A percentile compares a stretch with the other conserved stretches of the same genome.
phyloP scores from a whole-genome alignment of 257 asterid species.

The Salvia rosmarinus region DNA sequence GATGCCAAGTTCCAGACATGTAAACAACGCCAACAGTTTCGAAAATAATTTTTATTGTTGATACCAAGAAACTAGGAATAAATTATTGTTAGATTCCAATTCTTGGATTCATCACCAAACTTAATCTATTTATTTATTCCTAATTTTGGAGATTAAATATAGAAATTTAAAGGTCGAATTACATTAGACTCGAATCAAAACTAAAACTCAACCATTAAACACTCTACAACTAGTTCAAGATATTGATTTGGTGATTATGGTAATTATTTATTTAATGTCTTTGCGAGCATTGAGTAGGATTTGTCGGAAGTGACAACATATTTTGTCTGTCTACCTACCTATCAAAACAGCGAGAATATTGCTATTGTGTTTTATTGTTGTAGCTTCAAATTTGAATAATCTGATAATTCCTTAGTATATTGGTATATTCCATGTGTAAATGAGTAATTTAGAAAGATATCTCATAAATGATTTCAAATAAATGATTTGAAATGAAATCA shows the following conservation, averaged over 20 bases:
- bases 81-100: constrained; percentile 22
- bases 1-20: constrained; percentile 43
- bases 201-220: too few relatives aligned
- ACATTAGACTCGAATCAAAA: too few relatives aligned
- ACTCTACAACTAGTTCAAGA: too few relatives aligned
- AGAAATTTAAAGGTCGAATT: too few relatives aligned
- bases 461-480: too few relatives aligned
- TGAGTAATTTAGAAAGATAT: constrained; percentile 2
- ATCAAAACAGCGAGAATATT: constrained; percentile 71
- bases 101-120: constrained; percentile 33
- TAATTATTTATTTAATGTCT: background rate
- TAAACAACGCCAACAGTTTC: constrained; percentile 45
- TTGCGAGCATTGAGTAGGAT: constrained; percentile 38
- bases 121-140: background rate
- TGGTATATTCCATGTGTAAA: constrained; percentile 31
- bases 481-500: too few relatives aligned
- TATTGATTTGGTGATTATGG: constrained; percentile 36
- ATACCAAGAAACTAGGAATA: constrained; percentile 35
- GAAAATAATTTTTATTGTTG: constrained; percentile 16
- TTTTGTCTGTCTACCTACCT: constrained; percentile 65
- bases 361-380: constrained; percentile 45
- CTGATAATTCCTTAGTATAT: constrained; percentile 9
- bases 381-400: constrained; percentile 1
- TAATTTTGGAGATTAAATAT: too few relatives aligned
- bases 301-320: constrained; percentile 65